Conservation (phyloP, 805 yeast species). For the Cyberlindnera bimundalis region DNA sequence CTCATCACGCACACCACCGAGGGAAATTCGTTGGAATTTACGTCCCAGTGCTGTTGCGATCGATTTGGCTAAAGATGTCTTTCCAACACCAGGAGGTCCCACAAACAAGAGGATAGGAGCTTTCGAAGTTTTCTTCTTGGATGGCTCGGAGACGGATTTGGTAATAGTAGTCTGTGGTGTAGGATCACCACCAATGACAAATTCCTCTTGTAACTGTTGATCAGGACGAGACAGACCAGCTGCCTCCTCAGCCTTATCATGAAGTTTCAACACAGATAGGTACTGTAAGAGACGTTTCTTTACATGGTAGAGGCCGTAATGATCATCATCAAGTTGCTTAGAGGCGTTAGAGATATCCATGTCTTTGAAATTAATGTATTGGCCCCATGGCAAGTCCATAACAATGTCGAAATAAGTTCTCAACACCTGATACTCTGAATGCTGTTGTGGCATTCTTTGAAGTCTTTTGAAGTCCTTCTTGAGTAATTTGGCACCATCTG, state of each 20-base stretch:
- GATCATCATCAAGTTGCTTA: conserved; percentile 65
- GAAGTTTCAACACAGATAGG: conserved; percentile 69
- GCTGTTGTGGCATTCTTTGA: conserved; percentile 47
- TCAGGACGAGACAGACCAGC: conserved; percentile 5
- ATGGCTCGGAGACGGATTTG: conserved; percentile 5
- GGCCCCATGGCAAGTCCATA: conserved; percentile 59
- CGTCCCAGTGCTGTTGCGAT: conserved; percentile 72
- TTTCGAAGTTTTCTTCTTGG: conserved; percentile 25
- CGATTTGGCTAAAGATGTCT: conserved; percentile 81
- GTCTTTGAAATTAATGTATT: conserved; percentile 26
- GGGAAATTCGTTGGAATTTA: conserved; percentile 72
- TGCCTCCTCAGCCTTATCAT: conserved; percentile 16
- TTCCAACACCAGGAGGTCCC: conserved; percentile 95
- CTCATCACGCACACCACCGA: conserved; percentile 88
- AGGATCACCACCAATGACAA: conserved; percentile 17
- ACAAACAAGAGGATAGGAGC: conserved; percentile 79
- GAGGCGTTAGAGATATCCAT: conserved; percentile 53
- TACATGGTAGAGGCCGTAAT: conserved; percentile 70
- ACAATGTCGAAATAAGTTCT: conserved; percentile 63
- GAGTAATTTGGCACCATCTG: conserved; percentile 40
- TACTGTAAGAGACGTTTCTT: conserved; percentile 77
- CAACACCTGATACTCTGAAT: conserved; percentile 62
- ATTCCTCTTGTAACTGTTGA: conserved; percentile 15
- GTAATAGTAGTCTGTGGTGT: not conserved
- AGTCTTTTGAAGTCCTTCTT: conserved; percentile 53